Base-by-base conservation (phyloP, 495 filamentous ascomycete species). In the Penicillium canariense region DNA sequence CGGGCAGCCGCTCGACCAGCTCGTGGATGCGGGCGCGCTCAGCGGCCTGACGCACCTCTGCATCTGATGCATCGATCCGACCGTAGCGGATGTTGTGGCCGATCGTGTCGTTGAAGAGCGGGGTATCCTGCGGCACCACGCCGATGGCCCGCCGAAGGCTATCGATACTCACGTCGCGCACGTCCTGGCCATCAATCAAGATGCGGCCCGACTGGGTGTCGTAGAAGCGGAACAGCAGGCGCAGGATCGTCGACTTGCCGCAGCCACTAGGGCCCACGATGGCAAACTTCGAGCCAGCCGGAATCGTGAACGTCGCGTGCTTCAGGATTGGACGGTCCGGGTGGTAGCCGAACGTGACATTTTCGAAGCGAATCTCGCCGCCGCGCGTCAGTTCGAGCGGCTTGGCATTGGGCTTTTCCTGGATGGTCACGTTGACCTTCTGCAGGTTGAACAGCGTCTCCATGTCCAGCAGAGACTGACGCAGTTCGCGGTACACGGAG, bases 401-500 rank as follows among this genome's bases (percentile, higher is more conserved):
- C 52, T 86, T 85, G 2, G 95, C 88, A 56, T 90, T 74, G 18
- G 83, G 78, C 28, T 77, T 71, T 48, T 97, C 92, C 61, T 84
- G 84, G 66, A 97, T 86, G 17, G 85, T 83, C 32, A 97, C 84
- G 58, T 97, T 96, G 63, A 97, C 95, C 67, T 96, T 97, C 68
- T 98, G 95, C n/a, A 98, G 77, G 67, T 96, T 96, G 78, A 98
- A 98, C 11, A 97, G 80, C 1, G 95, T 97, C 71, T 97, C 94
- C 95, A 98, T 97, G 67, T 98, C 94, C 48, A 97, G 72, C 44
- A 97, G 75, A 11, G 91, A 96, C 73, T 98, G 95, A 35, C 94
- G 81, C 43, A 98, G 80, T 75, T 98, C 95, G 56, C 94, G 87
- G 69, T 98, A 98, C 4, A 98, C 91, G 6, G 89, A 91, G 9